Conservation (phyloP, 164 flowering plant genomes). For the Amborella trichopoda region DNA sequence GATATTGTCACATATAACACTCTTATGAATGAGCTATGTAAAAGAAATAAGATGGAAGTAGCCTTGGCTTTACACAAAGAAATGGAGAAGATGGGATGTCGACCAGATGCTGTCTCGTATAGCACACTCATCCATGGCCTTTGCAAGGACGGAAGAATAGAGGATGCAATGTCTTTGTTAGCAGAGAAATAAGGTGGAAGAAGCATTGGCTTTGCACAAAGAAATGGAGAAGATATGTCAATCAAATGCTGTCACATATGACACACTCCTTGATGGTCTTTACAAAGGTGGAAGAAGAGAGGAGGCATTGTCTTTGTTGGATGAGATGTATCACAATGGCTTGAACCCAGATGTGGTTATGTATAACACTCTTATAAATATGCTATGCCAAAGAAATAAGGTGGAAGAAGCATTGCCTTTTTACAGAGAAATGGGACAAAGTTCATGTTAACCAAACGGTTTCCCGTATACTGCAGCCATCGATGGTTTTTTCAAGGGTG, state of each 20-base stretch:
- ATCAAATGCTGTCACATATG: conserved; percentile 30
- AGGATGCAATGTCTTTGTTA: conserved; percentile 32
- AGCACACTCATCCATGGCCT: conserved; percentile 35
- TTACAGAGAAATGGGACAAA: no score
- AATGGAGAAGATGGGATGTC: conserved; percentile 27
- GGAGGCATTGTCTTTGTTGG: conserved; percentile 27
- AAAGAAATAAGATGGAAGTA: conserved; percentile 29
- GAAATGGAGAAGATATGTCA: conserved; percentile 39
- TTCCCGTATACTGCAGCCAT: no score
- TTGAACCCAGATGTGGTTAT: no score
- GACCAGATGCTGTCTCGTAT: conserved; percentile 33
- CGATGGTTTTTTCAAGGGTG: no score
- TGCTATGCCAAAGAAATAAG: no score
- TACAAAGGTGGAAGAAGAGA: conserved; percentile 36
- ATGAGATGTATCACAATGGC: conserved; percentile 23
- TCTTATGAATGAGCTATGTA: conserved; percentile 46
- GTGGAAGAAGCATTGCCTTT: no score
- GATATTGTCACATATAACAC: conserved; percentile 46
- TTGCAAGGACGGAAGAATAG: conserved; percentile 38
- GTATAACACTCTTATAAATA: no score
- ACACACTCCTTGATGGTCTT: conserved; percentile 27
- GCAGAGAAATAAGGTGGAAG: conserved; percentile 28
- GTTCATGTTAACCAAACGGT: no score
- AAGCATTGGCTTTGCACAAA: conserved; percentile 11
- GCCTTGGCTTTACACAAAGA: conserved; percentile 27